Evolutionary conservation across 148 eudicot genomes (phyloP).

Genomic region (Camellia lanceoleosa): DNA sequence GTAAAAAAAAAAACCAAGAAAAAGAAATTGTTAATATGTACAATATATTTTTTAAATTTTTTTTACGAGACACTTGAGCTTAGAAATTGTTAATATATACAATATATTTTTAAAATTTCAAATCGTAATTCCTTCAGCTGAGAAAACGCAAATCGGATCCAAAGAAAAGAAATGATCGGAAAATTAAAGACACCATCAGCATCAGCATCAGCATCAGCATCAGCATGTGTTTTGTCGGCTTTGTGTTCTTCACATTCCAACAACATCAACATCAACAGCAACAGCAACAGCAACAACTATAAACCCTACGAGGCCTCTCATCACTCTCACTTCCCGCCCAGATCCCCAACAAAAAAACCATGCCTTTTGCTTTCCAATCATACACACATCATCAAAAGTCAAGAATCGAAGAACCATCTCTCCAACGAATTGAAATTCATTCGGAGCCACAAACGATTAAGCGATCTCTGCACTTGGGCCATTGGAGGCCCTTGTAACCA

Average conservation of each 20-base stretch:
- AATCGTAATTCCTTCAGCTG: too few relatives aligned
- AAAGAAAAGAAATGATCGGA: background rate
- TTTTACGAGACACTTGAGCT: too few relatives aligned
- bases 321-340: background rate
- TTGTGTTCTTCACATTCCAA: background rate
- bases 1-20: too few relatives aligned
- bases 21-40: too few relatives aligned
- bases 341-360: background rate
- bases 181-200: background rate
- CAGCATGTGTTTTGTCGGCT: background rate
- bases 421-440: constrained; percentile 1
- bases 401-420: background rate
- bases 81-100: too few relatives aligned
- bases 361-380: background rate
- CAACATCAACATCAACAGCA: background rate
- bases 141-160: background rate
- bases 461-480: constrained; percentile 16
- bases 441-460: background rate
- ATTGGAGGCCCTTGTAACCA: constrained; percentile 15
- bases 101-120: too few relatives aligned
- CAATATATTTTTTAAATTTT: too few relatives aligned
- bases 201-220: too few relatives aligned
- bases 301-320: background rate
- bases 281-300: too few relatives aligned
- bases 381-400: background rate